Base-by-base conservation (phyloP, 108 stramenopile species). In the Skeletonema tropicum region DNA sequence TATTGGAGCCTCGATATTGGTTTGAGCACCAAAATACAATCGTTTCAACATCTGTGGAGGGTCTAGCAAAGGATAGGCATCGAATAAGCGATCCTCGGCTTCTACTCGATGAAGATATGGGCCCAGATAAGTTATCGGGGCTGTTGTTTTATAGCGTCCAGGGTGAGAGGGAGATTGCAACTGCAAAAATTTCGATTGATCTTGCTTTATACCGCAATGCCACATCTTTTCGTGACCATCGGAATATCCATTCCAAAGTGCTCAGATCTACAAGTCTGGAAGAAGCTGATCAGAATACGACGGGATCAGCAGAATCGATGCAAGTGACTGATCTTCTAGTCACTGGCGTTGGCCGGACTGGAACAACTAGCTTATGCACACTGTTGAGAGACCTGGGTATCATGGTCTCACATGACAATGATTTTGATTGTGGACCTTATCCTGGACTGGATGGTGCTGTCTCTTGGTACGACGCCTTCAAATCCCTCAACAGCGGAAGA, bases 391-490 rank as follows among this genome's bases (percentile, higher is more conserved):
- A n/a, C 5, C 14, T 60, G 30, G 57, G 58, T 32, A 15, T 70
- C n/a, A 36, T 19, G 15, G 35, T 70, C 30, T 60, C 57, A n/a
- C 69, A 70, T 36, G 69, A 70, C 58, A 70, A 70, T 61, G 58
- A 60, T 19, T 15, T 35, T 17, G 69, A 70, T 61, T 70, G 69
- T 61, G 69, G 69, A 15, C 30, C 58, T 25, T 70, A 61, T 61
- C 69, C 69, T 31, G 69, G 69, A 15, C n/a, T n/a, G 26, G 60
- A 61, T 33, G 69, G 69, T n/a, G 69, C 69, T 15, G 69, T 36
- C 14, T 70, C 69, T 15, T 70, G 69, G 69, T 70, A 70, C 31
- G 60, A 70, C 25, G 69, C 69, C 57, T 70, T 70, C 25, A 36
- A 59, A 17, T 60, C 31, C 13, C 33, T 35, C 33, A 52, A 26